phyloP scores from a whole-genome alignment of 805 yeast genomes.

The Yarrowia sp. region DNA sequence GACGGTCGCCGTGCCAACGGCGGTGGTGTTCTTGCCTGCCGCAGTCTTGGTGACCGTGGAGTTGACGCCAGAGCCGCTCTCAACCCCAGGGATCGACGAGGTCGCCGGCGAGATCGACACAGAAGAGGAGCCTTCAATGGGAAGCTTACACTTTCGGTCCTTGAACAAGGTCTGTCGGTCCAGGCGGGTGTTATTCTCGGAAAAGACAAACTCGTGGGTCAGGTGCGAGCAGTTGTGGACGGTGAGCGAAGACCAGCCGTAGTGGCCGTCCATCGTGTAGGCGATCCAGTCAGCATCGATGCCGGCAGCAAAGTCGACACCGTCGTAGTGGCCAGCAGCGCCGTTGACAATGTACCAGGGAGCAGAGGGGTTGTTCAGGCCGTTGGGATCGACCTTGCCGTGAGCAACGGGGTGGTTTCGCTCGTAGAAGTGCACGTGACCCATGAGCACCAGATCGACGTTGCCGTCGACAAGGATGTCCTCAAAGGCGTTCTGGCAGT shows the following conservation, averaged over 20 bases:
- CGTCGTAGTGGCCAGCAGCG: slow-evolving; percentile 38
- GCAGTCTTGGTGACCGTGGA: not conserved
- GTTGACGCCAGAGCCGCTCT: not conserved
- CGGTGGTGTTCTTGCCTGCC: not conserved
- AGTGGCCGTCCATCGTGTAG: slow-evolving; percentile 26
- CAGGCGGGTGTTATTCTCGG: slow-evolving; percentile 34
- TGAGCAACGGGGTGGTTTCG: slow-evolving; percentile 32
- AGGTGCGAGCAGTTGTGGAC: slow-evolving; percentile 38
- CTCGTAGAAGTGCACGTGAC: slow-evolving; percentile 36
- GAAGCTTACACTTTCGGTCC: slow-evolving; percentile 27
- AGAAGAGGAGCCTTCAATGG: not conserved
- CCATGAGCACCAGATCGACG: slow-evolving; percentile 35
- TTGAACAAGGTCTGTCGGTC: slow-evolving; percentile 37
- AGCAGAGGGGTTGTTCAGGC: slow-evolving; percentile 36
- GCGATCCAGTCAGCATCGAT: slow-evolving; percentile 24
- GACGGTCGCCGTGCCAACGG: not conserved
- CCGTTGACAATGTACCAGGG: slow-evolving; percentile 40
- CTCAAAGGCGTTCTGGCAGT: slow-evolving; percentile 35
- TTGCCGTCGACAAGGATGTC: slow-evolving; percentile 30
- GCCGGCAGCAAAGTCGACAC: slow-evolving; percentile 31
- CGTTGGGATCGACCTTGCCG: slow-evolving; percentile 35
- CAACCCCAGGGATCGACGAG: slow-evolving; percentile 20
- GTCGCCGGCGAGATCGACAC: not conserved
- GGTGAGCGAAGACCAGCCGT: slow-evolving; percentile 37
- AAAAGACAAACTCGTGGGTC: slow-evolving; percentile 37